Base-by-base conservation (phyloP, 2,329 filamentous ascomycete genomes). In the Helotiales sp. region DNA sequence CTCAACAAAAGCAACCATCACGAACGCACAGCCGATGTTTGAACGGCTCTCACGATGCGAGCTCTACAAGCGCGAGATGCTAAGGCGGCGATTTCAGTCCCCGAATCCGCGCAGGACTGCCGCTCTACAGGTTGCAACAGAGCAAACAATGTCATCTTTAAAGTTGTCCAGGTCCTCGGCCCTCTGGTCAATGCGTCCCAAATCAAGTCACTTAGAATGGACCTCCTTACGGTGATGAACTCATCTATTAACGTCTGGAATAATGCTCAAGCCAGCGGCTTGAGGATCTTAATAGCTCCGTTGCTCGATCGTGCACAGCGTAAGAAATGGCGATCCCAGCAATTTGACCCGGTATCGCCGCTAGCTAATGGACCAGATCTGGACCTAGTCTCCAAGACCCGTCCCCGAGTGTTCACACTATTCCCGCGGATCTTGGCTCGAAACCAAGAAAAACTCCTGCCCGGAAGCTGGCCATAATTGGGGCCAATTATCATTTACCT, bases 11-110 rank as follows among this genome's bases (percentile, higher is more conserved):
- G 47, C 22, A 24, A 28, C 7, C 61, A 66, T 17, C 22, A 59
- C 8, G 63, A 63, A 43, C 65, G 64, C 32, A 55, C 30, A 55
- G 65, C 54, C n/a, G 58, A 61, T 58, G 66, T 70, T 20, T 70
- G 63, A 63, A 70, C 47, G 59, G 65, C 63, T 64, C 68, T 70
- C 17, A 70, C 66, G 3, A 68, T 70, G 63, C 66, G 66, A 64
- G 63, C 60, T 47, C 63, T 66, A 49, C 57, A 63, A 57, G 50
- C 28, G 22, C 15, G 54, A 49, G 17, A 61, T 7, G n/a, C 28
- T 5, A 30, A 45, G 4, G n/a, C 24, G 34, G 5, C 5, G 3
- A 40, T 40, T 28, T 40, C 34, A 40, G 34, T 40, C 34, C 34
- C 34, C 34, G 34, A 40, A 13, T 40, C 34, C 34, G 34, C 10